phyloP scores from a whole-genome alignment of 352 stramenopile genomes.

The Globisporangium nunn region DNA sequence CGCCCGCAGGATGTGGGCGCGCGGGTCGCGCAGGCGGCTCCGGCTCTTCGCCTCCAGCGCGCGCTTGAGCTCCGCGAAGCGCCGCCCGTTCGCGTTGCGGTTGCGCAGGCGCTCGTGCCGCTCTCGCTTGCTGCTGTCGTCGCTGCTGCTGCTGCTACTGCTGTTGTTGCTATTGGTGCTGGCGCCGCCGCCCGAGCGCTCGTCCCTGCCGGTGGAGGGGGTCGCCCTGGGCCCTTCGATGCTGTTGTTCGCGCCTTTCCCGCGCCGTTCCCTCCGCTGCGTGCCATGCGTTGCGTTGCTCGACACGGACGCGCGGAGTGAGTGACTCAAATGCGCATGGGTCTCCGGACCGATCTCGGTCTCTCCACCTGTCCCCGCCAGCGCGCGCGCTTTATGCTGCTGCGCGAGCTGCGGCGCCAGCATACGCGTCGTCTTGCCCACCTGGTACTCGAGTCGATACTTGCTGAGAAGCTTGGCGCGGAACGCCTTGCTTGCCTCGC shows the following conservation, averaged over 20 bases:
- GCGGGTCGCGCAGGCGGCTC: constrained; percentile 22
- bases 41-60: constrained; percentile 26
- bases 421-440: constrained; percentile 45
- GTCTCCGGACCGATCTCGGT: constrained; percentile 12
- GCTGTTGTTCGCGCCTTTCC: constrained; percentile 11
- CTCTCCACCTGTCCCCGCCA: not conserved
- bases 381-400: not conserved
- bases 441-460: constrained; percentile 48
- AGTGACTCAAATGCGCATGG: constrained; percentile 12
- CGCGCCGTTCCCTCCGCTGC: constrained; percentile 4
- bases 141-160: not conserved
- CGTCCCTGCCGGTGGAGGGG: not conserved
- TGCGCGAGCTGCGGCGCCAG: constrained; percentile 16
- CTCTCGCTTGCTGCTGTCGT: not conserved
- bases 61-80: constrained; percentile 33
- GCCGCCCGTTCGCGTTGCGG: constrained; percentile 30
- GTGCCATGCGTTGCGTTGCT: not conserved
- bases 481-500: constrained; percentile 24
- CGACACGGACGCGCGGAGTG: not conserved
- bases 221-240: not conserved
- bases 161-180: constrained; percentile 14
- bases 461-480: constrained; percentile 45
- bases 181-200: constrained; percentile 2
- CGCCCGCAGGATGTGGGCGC: constrained; percentile 43
- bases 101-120: not conserved